Conservation (phyloP, 2,329 filamentous ascomycete genomes). For the Colletotrichum karsti region DNA sequence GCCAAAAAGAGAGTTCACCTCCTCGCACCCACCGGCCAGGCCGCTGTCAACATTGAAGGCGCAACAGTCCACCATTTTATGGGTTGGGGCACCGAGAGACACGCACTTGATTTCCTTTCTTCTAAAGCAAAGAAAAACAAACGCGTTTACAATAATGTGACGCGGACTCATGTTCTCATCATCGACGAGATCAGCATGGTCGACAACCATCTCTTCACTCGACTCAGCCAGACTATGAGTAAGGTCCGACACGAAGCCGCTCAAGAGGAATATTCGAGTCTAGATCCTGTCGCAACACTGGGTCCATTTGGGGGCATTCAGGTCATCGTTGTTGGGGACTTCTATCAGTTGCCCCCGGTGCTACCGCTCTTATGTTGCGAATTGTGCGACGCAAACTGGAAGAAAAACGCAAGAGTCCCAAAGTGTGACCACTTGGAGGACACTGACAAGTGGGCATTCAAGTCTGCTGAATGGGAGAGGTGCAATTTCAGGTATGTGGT, state of each 20-base stretch:
- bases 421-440: no score
- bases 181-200: constrained; percentile 76
- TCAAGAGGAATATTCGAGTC: no score
- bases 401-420: no score
- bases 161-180: constrained; percentile 61
- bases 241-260: background rate
- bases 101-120: no score
- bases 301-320: constrained; percentile 1
- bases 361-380: background rate
- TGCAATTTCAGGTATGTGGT: constrained; percentile 53
- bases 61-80: no score
- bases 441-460: constrained; percentile 72
- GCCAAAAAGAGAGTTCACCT: background rate
- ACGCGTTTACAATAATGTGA: no score
- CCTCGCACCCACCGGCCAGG: background rate
- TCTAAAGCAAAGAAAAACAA: no score
- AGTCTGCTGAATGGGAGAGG: constrained; percentile 61
- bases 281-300: no score
- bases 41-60: background rate
- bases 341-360: constrained; percentile 4
- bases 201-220: constrained; percentile 69
- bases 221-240: constrained; percentile 58
- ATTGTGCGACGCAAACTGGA: no score
- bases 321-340: constrained; percentile 11
- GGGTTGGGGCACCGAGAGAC: no score